These are phyloP conservation scores for Pichia sp. DNA, from an alignment of 1,139 yeast genomes.

Conservation along the genomic window DNA sequence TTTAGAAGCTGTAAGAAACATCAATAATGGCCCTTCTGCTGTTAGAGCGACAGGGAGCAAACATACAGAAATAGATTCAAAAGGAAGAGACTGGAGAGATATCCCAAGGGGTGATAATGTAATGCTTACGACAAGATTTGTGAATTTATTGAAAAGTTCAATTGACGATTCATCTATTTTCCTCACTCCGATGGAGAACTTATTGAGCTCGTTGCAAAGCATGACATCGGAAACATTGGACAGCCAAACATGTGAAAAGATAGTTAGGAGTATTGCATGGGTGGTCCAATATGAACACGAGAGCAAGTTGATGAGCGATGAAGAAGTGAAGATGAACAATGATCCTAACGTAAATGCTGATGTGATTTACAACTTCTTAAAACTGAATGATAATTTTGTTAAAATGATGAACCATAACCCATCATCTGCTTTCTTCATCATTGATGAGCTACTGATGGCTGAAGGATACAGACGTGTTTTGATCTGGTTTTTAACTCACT, in stretches of 20 bases:
- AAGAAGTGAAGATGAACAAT: conserved; percentile 18
- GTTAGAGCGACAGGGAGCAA: conserved; percentile 34
- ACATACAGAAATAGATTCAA: conserved; percentile 49
- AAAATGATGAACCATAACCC: conserved; percentile 38
- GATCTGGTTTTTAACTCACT: conserved; percentile 65
- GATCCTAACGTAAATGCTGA: conserved; percentile 42
- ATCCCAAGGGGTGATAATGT: conserved; percentile 55
- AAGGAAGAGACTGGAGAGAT: conserved; percentile 68
- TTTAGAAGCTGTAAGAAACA: conserved; percentile 9
- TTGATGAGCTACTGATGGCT: conserved; percentile 69
- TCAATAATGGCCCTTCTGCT: conserved; percentile 31
- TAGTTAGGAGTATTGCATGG: conserved; percentile 48
- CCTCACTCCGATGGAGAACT: conserved; percentile 26
- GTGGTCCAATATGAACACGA: conserved; percentile 41
- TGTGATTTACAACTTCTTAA: conserved; percentile 44
- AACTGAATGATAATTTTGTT: conserved; percentile 40
- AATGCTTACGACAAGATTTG: conserved; percentile 28
- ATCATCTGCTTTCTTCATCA: conserved; percentile 46
- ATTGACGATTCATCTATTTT: conserved; percentile 27
- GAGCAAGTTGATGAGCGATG: conserved; percentile 22
- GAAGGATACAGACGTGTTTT: conserved; percentile 54
- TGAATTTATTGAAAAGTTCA: conserved; percentile 20
- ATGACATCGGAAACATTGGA: conserved; percentile 33
- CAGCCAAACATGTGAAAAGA: conserved; percentile 38
- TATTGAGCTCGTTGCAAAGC: conserved; percentile 34